Base-by-base conservation (phyloP, 1,139 yeast species). In the Sugiyamaella neomexicana region DNA sequence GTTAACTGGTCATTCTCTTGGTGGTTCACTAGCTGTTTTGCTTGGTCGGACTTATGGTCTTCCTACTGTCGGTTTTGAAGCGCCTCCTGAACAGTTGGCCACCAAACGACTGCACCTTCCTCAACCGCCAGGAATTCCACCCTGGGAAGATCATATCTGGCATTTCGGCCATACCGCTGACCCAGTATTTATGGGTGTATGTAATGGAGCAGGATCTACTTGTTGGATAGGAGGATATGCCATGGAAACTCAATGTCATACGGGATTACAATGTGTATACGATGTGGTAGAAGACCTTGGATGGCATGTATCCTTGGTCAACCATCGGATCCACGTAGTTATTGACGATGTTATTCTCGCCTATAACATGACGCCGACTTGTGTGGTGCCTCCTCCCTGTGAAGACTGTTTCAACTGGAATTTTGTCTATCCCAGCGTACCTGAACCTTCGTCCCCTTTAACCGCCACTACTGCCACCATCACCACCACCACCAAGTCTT, bases 111-210 rank as follows among this genome's bases (percentile, higher is more conserved):
- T 93, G 46, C 98, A 91, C 72, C 77, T 93, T 55, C 99, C 99
- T 0, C 80, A 80, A 72, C 96, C 97, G 1, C 99, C 99, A 0
- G 97, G 97, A 0, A 70, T 89, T 16, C 96, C 98, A 0, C 73
- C 77, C 15, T 80, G 85, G 65, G 75, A 81, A 70, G 97, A 91
- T 65, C 86, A 89, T 61, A 80, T 95, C 16, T 93, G 96, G 95
- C 97, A 95, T 68, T 74, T 93, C 68, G 99, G 99, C 5, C 93
- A 93, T 68, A 93, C 96, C 1, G 99, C 97, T 0, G 99, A 93
- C 68, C 99, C 99, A 1, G 88, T 93, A 5, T 93, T 78, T 65
- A 87, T 91, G 95, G 99, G 99, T 0, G 91, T 89, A 5, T 93
- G 99, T 69, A 90, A 89, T 66, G 99, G 99, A 3, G 96, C 95